These are phyloP conservation scores for Heterobasidion annosum DNA, from an alignment of 1,284 basidiomycete genomes.

Conservation along the genomic window DNA sequence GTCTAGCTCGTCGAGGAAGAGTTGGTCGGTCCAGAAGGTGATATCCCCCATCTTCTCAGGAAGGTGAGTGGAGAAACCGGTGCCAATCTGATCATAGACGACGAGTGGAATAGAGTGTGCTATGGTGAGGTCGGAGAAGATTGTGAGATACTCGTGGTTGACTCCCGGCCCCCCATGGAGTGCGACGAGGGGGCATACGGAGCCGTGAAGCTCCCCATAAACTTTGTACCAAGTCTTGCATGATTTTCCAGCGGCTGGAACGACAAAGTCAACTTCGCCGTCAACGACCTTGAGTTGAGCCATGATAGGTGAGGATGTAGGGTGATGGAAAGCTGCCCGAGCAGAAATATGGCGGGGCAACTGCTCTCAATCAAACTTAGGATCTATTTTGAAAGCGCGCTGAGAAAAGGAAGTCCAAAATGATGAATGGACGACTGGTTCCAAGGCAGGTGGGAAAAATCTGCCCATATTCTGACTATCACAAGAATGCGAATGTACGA, in stretches of 20 bases:
- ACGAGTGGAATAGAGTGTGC: conserved; percentile 17
- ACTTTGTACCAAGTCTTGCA: conserved; percentile 1
- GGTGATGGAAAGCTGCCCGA: no score
- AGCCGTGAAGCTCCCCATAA: not conserved
- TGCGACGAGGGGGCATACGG: conserved; percentile 14
- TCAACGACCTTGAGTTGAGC: not conserved
- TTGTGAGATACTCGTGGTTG: conserved; percentile 16
- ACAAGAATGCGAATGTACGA: no score
- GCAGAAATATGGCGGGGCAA: no score
- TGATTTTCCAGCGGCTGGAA: not conserved
- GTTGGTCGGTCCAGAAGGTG: conserved; percentile 20
- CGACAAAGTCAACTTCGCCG: not conserved
- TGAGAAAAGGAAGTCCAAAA: no score
- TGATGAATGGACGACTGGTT: no score
- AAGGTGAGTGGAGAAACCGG: conserved; percentile 21
- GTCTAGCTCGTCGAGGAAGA: conserved; percentile 23
- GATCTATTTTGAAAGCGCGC: no score
- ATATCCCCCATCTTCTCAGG: conserved; percentile 13
- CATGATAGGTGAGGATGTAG: no score
- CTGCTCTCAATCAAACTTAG: no score
- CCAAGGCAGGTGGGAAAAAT: no score
- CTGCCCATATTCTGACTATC: no score
- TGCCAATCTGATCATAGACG: conserved; percentile 25
- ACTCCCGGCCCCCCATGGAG: conserved; percentile 22
- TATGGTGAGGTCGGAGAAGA: conserved; percentile 15